phyloP scores from a whole-genome alignment of 2,329 filamentous ascomycete genomes.

The Hyphodiscus sp. region DNA sequence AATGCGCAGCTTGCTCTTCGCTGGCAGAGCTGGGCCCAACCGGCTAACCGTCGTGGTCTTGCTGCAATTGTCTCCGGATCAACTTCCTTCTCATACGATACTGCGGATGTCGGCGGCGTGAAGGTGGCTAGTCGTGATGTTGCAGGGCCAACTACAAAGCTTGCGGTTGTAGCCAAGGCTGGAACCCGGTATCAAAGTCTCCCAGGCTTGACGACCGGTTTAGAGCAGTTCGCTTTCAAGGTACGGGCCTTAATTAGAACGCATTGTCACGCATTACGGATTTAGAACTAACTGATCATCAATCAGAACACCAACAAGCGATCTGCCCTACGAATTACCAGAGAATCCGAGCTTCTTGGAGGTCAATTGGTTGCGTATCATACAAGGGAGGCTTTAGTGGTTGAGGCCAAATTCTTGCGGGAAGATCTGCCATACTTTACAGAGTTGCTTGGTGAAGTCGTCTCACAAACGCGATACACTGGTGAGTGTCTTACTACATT shows the following conservation, averaged over 20 bases:
- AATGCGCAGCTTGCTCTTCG: constrained; percentile 57
- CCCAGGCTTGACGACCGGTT: constrained; percentile 81
- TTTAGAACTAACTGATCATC: constrained; percentile 6
- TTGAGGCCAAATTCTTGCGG: constrained; percentile 91
- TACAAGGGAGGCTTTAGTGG: constrained; percentile 85
- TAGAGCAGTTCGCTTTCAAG: constrained; percentile 98
- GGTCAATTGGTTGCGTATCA: constrained; percentile 83
- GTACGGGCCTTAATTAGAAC: constrained; percentile 31
- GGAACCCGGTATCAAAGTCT: constrained; percentile 88
- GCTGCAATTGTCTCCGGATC: constrained; percentile 58
- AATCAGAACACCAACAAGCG: constrained; percentile 74
- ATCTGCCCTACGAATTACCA: constrained; percentile 84
- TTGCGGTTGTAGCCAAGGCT: constrained; percentile 88
- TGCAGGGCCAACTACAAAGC: constrained; percentile 79
- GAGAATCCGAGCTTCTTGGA: constrained; percentile 92
- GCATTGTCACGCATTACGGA: neutral
- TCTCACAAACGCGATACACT: constrained; percentile 80
- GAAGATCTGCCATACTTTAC: constrained; percentile 96
- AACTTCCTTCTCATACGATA: constrained; percentile 80
- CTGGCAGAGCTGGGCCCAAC: constrained; percentile 50
- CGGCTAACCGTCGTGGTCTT: constrained; percentile 52
- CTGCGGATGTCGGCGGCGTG: constrained; percentile 73
- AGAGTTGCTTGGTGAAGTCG: constrained; percentile 88
- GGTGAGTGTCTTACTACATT: constrained; percentile 42
- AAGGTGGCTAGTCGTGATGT: constrained; percentile 91